Conservation (phyloP, 345 rosid genomes). For the Iberis pinnata region DNA sequence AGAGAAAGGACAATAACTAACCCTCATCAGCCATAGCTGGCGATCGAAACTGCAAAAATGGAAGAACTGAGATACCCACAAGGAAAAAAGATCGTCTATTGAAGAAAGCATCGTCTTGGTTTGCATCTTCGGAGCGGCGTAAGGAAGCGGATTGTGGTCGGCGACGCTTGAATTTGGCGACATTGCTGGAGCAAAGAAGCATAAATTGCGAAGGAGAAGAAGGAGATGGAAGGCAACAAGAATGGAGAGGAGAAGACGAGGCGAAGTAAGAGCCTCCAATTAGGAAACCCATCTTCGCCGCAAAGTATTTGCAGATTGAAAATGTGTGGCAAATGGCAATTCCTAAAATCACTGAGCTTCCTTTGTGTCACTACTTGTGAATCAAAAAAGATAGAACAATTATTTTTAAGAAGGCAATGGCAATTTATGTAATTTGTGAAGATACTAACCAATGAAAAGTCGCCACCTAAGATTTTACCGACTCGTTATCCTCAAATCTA, state of each 20-base stretch:
- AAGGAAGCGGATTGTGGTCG: conserved; percentile 32
- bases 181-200: conserved; percentile 31
- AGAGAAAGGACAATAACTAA: conserved; percentile 8
- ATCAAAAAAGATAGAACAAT: neutral
- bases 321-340: conserved; percentile 27
- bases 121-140: conserved; percentile 30
- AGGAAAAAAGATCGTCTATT: conserved; percentile 52
- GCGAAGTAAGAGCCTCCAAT: conserved; percentile 43
- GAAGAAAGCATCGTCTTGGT: conserved; percentile 26
- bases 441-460: conserved; percentile 3
- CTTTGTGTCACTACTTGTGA: neutral
- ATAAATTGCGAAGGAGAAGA: conserved; percentile 31
- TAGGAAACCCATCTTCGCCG: conserved; percentile 37
- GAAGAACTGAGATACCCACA: conserved; percentile 64
- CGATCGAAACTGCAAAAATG: conserved; percentile 41
- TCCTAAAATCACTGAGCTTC: conserved; percentile 12
- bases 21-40: conserved; percentile 26
- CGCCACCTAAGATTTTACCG: neutral
- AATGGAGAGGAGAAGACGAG: conserved; percentile 32
- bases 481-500: conserved; percentile 25
- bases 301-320: conserved; percentile 20
- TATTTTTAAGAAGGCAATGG: neutral
- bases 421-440: conserved; percentile 9
- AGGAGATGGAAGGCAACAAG: conserved; percentile 26
- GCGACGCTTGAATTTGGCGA: conserved; percentile 32